A percentile compares a stretch with the other conserved stretches of the same genome.
Evolutionary conservation across 2,329 filamentous ascomycete genomes (phyloP).

Genomic region (Scleromitrula shiraiana): DNA sequence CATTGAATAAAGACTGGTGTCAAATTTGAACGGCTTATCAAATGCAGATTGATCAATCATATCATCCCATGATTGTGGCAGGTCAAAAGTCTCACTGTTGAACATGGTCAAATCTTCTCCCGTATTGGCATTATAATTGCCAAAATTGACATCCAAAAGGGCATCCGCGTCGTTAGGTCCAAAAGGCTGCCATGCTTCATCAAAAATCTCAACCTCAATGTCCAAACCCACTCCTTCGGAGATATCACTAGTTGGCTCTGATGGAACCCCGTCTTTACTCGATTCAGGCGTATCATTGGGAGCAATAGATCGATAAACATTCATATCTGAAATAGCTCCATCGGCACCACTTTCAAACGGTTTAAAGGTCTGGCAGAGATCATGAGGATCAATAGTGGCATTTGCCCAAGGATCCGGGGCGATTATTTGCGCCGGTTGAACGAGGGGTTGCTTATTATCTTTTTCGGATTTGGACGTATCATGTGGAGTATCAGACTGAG

Average conservation of each 20-base stretch:
- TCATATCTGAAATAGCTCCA: conserved; percentile 46
- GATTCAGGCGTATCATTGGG: conserved; percentile 59
- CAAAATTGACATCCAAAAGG: conserved; percentile 24
- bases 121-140: conserved; percentile 29
- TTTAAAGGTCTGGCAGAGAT: conserved; percentile 37
- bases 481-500: conserved; percentile 11
- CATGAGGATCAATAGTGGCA: conserved; percentile 46
- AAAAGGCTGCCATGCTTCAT: conserved; percentile 39
- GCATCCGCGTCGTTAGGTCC: conserved; percentile 33
- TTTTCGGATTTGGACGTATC: conserved; percentile 22
- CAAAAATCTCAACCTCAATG: conserved; percentile 37
- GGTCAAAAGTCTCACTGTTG: conserved; percentile 21
- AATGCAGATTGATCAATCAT: conserved; percentile 37
- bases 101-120: conserved; percentile 24
- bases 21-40: conserved; percentile 45
- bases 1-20: conserved; percentile 38
- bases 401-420: conserved; percentile 32
- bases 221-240: conserved; percentile 47
- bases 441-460: conserved; percentile 19
- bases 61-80: conserved; percentile 40
- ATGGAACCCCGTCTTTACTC: conserved; percentile 50
- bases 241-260: conserved; percentile 55
- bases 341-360: conserved; percentile 35
- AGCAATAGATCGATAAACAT: conserved; percentile 46
- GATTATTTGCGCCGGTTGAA: conserved; percentile 23